A percentile compares a stretch with the other conserved stretches of the same genome.
Conservation (phyloP, 306 rosid species). For the Mucuna pruriens region DNA sequence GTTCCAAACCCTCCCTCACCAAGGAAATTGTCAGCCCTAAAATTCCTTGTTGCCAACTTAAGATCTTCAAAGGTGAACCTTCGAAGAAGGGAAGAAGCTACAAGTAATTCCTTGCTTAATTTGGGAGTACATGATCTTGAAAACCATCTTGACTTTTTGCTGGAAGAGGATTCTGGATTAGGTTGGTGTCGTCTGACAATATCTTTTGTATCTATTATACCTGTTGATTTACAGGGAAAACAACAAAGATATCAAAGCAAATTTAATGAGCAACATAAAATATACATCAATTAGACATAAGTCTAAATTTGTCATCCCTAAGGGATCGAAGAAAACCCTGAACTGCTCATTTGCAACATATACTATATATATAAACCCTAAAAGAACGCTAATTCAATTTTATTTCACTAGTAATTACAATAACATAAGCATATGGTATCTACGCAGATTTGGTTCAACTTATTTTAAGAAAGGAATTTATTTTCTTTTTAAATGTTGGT, state of each 20-base stretch:
- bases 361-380: not conserved
- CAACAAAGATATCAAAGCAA: no score
- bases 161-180: constrained; percentile 43
- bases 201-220: constrained; percentile 16
- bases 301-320: not conserved
- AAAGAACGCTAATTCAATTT: not conserved
- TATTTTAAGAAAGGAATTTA: not conserved
- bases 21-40: constrained; percentile 48
- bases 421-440: not conserved
- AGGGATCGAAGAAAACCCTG: not conserved
- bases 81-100: constrained; percentile 4
- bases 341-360: not conserved
- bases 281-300: not conserved
- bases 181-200: constrained; percentile 28
- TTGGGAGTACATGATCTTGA: not conserved
- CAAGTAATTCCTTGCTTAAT: not conserved
- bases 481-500: no score
- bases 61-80: constrained; percentile 56
- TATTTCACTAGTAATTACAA: not conserved
- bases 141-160: not conserved
- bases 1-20: constrained; percentile 72
- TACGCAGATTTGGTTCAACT: not conserved
- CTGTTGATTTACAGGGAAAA: no score
- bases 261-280: no score
- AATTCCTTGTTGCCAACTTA: constrained; percentile 53